Evolutionary conservation across 306 rosid genomes (phyloP).

Genomic region (Senna tora): DNA sequence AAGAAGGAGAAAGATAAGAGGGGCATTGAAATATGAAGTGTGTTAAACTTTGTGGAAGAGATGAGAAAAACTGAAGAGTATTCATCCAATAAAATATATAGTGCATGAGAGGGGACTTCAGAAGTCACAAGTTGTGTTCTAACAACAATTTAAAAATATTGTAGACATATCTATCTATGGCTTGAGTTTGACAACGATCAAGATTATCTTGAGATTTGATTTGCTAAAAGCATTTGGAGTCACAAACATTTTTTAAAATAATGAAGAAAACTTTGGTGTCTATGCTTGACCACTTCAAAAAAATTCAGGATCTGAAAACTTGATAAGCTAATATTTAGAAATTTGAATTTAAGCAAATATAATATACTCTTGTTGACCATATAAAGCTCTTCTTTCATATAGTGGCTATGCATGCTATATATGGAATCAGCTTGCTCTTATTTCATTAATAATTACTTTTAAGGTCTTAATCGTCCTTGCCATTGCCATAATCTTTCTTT

Average conservation of each 20-base stretch:
- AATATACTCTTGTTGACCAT: slow-evolving; percentile 4
- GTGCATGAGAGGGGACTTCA: neutral
- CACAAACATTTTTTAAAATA: neutral
- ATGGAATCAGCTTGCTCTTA: neutral
- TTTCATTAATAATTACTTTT: neutral
- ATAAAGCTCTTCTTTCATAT: neutral
- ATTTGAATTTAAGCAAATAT: neutral
- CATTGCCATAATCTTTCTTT: slow-evolving; percentile 9
- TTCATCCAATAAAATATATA: neutral
- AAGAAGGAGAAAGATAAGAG: neutral
- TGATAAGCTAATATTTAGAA: neutral
- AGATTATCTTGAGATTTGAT: neutral
- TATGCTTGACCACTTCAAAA: neutral
- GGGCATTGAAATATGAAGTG: neutral
- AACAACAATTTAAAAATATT: neutral
- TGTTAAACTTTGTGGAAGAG: neutral
- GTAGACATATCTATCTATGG: neutral
- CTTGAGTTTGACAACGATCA: neutral
- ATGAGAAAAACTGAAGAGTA: neutral
- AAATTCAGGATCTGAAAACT: neutral
- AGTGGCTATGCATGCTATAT: slow-evolving; percentile 12
- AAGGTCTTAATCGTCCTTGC: neutral
- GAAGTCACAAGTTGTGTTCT: neutral
- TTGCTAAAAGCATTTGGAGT: neutral
- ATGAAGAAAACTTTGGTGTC: neutral